phyloP scores from a whole-genome alignment of 2,329 filamentous ascomycete species.

The Microdochium bolleyi region DNA sequence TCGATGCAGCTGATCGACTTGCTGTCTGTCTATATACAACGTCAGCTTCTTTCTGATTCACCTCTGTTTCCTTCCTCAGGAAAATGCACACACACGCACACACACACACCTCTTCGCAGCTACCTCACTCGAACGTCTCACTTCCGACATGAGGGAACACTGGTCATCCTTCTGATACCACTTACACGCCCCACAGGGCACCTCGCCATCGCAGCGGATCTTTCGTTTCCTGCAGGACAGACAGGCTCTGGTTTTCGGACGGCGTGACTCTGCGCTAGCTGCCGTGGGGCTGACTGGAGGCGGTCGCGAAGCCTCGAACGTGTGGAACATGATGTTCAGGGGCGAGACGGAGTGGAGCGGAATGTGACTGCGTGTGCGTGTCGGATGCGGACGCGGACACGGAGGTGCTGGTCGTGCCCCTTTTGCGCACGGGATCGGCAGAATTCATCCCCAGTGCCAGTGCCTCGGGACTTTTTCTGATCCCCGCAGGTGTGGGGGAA shows the following conservation, averaged over 20 bases:
- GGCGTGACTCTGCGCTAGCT: neutral
- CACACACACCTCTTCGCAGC: neutral
- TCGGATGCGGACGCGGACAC: neutral
- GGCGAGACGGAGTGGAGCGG: neutral
- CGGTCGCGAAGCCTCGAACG: neutral
- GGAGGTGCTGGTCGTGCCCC: neutral
- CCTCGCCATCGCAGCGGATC: neutral
- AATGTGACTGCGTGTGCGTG: neutral
- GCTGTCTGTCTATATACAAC: neutral
- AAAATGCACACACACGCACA: neutral
- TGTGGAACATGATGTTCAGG: neutral
- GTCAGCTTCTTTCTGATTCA: neutral
- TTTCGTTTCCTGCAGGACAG: neutral
- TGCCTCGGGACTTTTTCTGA: neutral
- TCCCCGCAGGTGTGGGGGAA: neutral
- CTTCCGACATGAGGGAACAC: neutral
- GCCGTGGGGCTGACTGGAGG: neutral
- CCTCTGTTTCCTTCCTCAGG: neutral
- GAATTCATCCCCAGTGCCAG: neutral
- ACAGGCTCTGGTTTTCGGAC: neutral
- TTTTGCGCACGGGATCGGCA: neutral
- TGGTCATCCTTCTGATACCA: neutral
- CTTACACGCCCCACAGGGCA: neutral
- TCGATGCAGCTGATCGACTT: neutral
- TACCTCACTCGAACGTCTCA: neutral